Base-by-base conservation (phyloP, 2,329 filamentous ascomycete genomes). In the Elsinoe fawcettii region DNA sequence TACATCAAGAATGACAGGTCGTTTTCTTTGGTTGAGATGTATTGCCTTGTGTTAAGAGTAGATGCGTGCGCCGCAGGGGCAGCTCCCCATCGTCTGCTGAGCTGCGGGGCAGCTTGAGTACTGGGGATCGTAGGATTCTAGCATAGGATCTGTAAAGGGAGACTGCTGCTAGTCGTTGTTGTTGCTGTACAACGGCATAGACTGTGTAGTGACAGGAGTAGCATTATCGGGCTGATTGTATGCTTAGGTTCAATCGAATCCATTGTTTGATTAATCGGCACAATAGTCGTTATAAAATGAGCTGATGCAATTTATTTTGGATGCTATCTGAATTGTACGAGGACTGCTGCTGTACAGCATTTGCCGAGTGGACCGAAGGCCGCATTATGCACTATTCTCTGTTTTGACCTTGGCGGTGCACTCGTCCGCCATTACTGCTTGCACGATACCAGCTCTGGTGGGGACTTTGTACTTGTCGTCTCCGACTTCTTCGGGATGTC, bases 251-350 rank as follows among this genome's bases (percentile, higher is more conserved):
- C 49, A 51, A 23, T 61, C 43, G 43, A 57, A 57, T 36, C 51
- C 59, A 32, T 60, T 47, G 25, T 44, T 43, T 53, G 49, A 53
- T 20, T 36, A 20, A 53, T 53, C 49, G 49, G 39, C 49, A 53
- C 32, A 23, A 53, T 53, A 53, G 30, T 53, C 49, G 25, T 8
- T 30, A 16, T 53, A 53, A n/a, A 53, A n/a, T 53, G 49, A 37
- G 32, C 49, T 32, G 39, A 53, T 53, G 37, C 49, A 53, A 37
- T 30, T 32, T 32, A 53, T 65, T 66, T 51, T 63, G 59, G 23
- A 63, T 66, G 37, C 60, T 66, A 59, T 66, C 64, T 60, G 65
- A 60, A 60, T 58, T 60, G 43, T 57, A 59, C 30, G 60, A 59
- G 55, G 63, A 59, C 58, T 68, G 66, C 62, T 60, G 58, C 18